A percentile compares a stretch with the other conserved stretches of the same genome.
Conservation (phyloP, 495 filamentous ascomycete species). For the Tuber microsphaerosporum region DNA sequence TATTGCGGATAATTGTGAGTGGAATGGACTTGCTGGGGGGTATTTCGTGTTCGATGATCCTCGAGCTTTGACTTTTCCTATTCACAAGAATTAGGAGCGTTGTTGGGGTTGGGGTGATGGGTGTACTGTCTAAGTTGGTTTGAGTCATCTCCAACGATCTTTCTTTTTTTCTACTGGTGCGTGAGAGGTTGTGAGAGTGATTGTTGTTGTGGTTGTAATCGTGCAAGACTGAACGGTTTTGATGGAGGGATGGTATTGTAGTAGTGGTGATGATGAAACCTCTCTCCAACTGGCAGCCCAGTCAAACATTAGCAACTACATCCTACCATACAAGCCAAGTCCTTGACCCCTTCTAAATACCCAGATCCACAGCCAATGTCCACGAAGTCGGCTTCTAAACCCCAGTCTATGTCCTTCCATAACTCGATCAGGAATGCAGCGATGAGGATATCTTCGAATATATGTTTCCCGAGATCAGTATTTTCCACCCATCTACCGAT, state of each 20-base stretch:
- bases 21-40: constrained; percentile 10
- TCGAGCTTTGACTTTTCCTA: not conserved
- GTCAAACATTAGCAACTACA: not conserved
- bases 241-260: not conserved
- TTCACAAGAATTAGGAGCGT: not conserved
- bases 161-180: not conserved
- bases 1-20: constrained; percentile 1
- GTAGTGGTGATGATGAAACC: not conserved
- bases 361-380: constrained; percentile 76
- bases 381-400: constrained; percentile 77
- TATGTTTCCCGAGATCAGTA: constrained; percentile 83
- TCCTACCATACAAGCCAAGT: not conserved
- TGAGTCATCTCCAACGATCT: not conserved
- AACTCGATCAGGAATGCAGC: constrained; percentile 89
- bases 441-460: constrained; percentile 89
- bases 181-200: not conserved
- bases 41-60: constrained; percentile 2
- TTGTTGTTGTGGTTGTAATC: not conserved
- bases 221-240: not conserved
- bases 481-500: constrained; percentile 69
- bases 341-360: not conserved
- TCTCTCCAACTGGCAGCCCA: not conserved
- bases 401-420: constrained; percentile 63
- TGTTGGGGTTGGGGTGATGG: not conserved
- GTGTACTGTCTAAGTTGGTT: not conserved